Evolutionary conservation across 1,284 basidiomycete genomes (phyloP).

Genomic region (Farysia itapuensis): DNA sequence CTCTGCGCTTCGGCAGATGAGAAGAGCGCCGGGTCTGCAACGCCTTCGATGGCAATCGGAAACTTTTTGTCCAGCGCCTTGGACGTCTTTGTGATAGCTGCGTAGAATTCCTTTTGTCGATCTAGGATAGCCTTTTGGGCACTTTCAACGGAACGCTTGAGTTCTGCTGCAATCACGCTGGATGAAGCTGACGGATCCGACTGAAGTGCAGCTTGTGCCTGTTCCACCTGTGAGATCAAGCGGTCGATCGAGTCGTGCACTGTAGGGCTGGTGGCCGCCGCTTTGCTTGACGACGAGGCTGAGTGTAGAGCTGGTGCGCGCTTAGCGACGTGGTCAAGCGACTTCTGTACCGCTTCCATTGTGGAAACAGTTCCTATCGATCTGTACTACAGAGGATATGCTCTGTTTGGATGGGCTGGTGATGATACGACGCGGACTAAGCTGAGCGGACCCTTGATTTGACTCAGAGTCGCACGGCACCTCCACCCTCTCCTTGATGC

Average conservation of each 20-base stretch:
- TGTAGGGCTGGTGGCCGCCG: slow-evolving; percentile 9
- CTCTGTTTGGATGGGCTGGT: too few relatives aligned
- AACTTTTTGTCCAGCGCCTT: slow-evolving; percentile 53
- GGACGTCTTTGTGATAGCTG: slow-evolving; percentile 39
- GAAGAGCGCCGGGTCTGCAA: slow-evolving; percentile 48
- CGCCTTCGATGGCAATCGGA: slow-evolving; percentile 36
- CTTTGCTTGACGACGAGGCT: slow-evolving; percentile 22
- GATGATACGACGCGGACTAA: too few relatives aligned
- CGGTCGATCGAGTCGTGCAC: slow-evolving; percentile 47
- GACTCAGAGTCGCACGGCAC: too few relatives aligned
- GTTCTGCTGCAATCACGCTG: slow-evolving; percentile 17
- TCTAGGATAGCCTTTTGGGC: slow-evolving; percentile 41
- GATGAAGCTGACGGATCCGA: slow-evolving; percentile 2
- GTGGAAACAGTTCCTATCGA: too few relatives aligned
- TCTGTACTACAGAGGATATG: too few relatives aligned
- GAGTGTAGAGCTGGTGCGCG: slow-evolving; percentile 33
- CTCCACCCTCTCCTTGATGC: too few relatives aligned
- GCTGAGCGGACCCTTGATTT: too few relatives aligned
- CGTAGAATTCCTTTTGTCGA: slow-evolving; percentile 48
- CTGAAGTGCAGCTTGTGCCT: slow-evolving; percentile 23
- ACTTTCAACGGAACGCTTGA: slow-evolving; percentile 22
- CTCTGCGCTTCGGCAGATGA: slow-evolving; percentile 20
- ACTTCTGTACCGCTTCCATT: slow-evolving; percentile 55
- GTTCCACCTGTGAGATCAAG: slow-evolving; percentile 42
- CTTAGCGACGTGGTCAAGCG: slow-evolving; percentile 39